Evolutionary conservation across 139 green algal species (phyloP), one percentile per base, ranked within the genome.

Genomic region (Picochlorum sp.): DNA sequence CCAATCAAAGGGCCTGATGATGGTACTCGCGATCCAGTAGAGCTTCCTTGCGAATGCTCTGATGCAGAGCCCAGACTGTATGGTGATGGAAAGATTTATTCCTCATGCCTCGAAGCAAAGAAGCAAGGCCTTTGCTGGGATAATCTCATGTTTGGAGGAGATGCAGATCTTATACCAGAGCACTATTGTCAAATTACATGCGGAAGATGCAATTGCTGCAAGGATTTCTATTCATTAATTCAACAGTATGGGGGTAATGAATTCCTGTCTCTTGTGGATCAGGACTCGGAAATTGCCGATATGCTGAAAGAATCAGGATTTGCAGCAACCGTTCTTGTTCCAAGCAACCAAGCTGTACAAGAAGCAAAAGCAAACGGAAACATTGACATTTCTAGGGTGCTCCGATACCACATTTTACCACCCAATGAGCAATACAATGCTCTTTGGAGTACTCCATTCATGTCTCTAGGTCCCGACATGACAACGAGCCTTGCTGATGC

Each of bases 111-210:
- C 28, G 55, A 57, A 14, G 63, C 72, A 49, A 45, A 51, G 14
- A 13, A 37, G 5, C 72, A 64, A 13, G 54, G 44, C 4, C 72
- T 73, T 34, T 78, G 71, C 34, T 31, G 62, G 8, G 18, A 58
- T 20, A 30, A 54, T 2, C 68, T 67, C 66, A 73, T 78, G 71
- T 73, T 62, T 62, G 60, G 23, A 44, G 60, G n/a, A 28, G 60
- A 65, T 14, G 63, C 69, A 10, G 71, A 77, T 44, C 59, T 73
- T 50, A 26, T 64, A 2, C 65, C 71, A 31, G 60, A 73, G 26
- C 70, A 72, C 8, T 82, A 77, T 57, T 82, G 75, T 50, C 75
- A 82, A 57, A 73, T 81, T 8, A 71, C 41, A 26, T 82, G 75
- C 62, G 49, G 28, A 47, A 58, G 64, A 45, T 82, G 75, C 50